Base-by-base conservation (phyloP, 768 basidiomycete genomes). In the Amanita fuliginea region DNA sequence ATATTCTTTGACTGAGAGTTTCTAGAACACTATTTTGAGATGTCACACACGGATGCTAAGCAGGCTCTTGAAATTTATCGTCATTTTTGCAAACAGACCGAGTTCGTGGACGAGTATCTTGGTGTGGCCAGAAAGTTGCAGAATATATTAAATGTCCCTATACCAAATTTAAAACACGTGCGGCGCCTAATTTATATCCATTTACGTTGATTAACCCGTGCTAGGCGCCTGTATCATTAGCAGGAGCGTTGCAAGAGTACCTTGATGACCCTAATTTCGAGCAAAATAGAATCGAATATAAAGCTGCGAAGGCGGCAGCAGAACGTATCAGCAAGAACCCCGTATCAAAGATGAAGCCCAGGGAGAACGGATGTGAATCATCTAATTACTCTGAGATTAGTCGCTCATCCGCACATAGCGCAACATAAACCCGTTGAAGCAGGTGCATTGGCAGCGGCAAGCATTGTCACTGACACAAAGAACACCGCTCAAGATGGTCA, bases 21-120 rank as follows among this genome's bases (percentile, higher is more conserved):
- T 67, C 57, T n/a, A 82, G 96, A 97, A 60, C 86, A 95, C 66
- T 99, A 96, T 66, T 97, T 98, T 59, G 94, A 96, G 62, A 98
- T 98, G 96, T 90, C 92, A 0, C 86, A 87, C 54, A 65, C 82
- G n/a, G 95, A 98, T 60, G 96, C 95, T 0, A 68, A 76, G 33
- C 81, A 86, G 28, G 88, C 95, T 2, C 76, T 98, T 21, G 64
- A 68, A 14, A 82, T 98, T 53, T 99, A 99, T 70, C 87, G 91
- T 48, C 80, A 85, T 53, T 99, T 99, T 66, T 97, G 94, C 67
- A 81, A 77, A 44, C 91, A 98, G 64, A 92, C 95, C 0, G 92
- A 97, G 58, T 73, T 72, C 33, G 94, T 97, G 3, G 89, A 95
- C 3, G 94, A 96, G 59, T 99, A 83, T 58, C 77, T 99, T 13